phyloP scores from a whole-genome alignment of 257 asterid species.

The Jacaranda copaia region DNA sequence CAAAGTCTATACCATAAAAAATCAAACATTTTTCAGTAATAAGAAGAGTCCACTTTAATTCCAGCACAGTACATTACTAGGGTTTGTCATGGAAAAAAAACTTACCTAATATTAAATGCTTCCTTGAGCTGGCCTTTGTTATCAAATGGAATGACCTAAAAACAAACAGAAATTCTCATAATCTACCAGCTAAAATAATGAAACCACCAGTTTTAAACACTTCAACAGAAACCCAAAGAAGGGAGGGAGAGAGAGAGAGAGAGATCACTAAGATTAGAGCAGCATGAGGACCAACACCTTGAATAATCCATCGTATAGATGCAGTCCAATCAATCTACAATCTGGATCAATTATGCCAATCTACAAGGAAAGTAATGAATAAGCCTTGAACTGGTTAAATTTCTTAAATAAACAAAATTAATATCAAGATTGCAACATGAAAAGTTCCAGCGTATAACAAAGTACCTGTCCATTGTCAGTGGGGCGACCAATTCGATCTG shows the following conservation, averaged over 20 bases:
- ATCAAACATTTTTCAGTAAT: neutral
- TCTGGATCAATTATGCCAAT: constrained; percentile 93
- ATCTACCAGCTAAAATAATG: neutral
- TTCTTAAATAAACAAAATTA: no score
- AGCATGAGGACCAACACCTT: constrained; percentile 57
- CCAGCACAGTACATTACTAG: neutral
- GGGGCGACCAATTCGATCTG: constrained; percentile 93
- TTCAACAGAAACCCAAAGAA: neutral
- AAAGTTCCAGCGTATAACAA: constrained; percentile 27
- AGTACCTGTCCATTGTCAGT: constrained; percentile 94
- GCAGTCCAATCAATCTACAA: constrained; percentile 91
- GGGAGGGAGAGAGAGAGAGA: neutral
- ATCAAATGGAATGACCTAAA: constrained; percentile 92
- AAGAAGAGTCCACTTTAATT: neutral
- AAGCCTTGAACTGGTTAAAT: constrained; percentile 26
- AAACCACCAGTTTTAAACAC: constrained; percentile 15
- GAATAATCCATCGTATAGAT: constrained; percentile 86
- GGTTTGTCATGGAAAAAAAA: neutral
- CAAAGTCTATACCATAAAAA: neutral
- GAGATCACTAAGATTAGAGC: constrained; percentile 11
- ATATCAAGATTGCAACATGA: constrained; percentile 20
- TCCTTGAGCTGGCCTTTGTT: constrained; percentile 92
- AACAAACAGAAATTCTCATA: neutral
- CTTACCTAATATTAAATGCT: constrained; percentile 88
- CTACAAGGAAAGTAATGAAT: constrained; percentile 46